Base-by-base conservation (phyloP, 495 filamentous ascomycete genomes). In the Penicillium subrubescens region DNA sequence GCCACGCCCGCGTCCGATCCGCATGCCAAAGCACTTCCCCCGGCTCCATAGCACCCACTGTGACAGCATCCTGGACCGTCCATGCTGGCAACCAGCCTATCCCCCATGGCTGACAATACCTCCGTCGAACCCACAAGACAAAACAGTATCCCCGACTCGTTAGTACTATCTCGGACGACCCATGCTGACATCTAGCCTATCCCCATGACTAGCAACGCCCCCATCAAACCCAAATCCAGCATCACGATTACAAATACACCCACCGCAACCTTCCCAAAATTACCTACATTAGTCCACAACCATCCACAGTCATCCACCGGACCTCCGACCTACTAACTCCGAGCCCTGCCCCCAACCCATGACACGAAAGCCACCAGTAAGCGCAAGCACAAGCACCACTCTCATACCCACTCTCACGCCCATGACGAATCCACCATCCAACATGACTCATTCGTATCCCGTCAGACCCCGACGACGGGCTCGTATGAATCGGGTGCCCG, bases 371-470 rank as follows among this genome's bases (percentile, higher is more conserved):
- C 51, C 27, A 34, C 50, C 54, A 52, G 33, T 54, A 35, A 17
- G 25, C 51, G 33, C 61, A 35, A 17, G 25, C 0, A 33, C 27
- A 27, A 27, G 25, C 25, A 27, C 25, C 25, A 27, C 25, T 27
- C 25, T 4, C n/a, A 1, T 0, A 17, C 8, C n/a, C 51, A 34
- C 8, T 21, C 5, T 0, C 31, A 51, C 25, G n/a, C 8, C 19
- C 33, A 21, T 52, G 53, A 56, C 53, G 33, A 29, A 27, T 8
- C n/a, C 37, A 25, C 11, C 15, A 51, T 52, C 37, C 3, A 23
- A 8, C 35, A 34, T 64, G 62, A 64, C 44, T 64, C 62, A 64
- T 31, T 64, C 62, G 62, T 60, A 55, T 56, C 19, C 62, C 8
- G n/a, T 23, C 34, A 37, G 15, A 34, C 33, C 57, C 37, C 56